Conservation (phyloP, 352 stramenopile species). For the Globisporangium cederbergense region DNA sequence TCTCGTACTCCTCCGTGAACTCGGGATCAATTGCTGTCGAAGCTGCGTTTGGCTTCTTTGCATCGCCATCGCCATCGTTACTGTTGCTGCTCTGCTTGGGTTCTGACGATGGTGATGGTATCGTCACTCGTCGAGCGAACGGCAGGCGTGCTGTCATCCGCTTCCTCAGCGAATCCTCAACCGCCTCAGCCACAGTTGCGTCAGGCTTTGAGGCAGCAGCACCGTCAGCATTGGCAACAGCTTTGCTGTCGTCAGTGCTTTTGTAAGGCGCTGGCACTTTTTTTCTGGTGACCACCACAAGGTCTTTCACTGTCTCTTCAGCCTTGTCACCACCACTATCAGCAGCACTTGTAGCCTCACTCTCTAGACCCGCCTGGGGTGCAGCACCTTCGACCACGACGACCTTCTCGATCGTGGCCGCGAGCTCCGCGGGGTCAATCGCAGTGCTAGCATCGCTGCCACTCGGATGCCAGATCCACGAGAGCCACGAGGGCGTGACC, state of each 20-base stretch:
- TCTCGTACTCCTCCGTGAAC: constrained; percentile 30
- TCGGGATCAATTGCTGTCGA: constrained; percentile 13
- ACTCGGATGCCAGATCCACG: constrained; percentile 65
- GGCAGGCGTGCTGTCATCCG: constrained; percentile 4
- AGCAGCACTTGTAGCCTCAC: background rate
- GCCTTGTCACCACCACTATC: background rate
- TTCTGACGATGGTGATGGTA: background rate
- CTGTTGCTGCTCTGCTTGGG: background rate
- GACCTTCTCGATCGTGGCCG: constrained; percentile 24
- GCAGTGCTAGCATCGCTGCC: constrained; percentile 8
- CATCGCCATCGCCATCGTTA: background rate
- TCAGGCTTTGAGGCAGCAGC: background rate
- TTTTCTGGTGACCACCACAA: constrained; percentile 9
- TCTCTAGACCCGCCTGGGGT: background rate
- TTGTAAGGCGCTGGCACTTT: background rate
- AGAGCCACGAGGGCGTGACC: constrained; percentile 66
- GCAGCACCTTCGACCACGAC: constrained; percentile 25
- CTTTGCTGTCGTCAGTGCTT: background rate
- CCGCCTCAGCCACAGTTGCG: background rate
- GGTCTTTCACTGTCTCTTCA: constrained; percentile 5
- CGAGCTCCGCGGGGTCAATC: constrained; percentile 20
- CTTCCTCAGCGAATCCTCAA: background rate
- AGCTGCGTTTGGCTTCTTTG: background rate
- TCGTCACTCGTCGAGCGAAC: constrained; percentile 8
- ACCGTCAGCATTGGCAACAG: too few species aligned